phyloP scores from a whole-genome alignment of 2,329 filamentous ascomycete genomes.

The Aspergillus sojae region DNA sequence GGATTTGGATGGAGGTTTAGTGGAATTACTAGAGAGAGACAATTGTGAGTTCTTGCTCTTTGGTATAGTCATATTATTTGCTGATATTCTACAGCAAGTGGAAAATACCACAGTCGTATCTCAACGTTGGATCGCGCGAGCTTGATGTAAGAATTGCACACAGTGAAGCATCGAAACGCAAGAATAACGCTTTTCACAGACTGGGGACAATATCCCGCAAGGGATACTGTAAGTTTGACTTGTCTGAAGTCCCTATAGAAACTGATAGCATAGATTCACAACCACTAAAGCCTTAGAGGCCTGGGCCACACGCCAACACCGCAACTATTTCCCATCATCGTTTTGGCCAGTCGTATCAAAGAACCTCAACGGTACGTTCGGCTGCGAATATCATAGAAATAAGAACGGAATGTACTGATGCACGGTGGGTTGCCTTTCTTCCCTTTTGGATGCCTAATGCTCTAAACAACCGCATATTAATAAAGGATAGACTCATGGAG shows the following conservation, averaged over 20 bases:
- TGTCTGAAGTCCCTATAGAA: too few relatives aligned
- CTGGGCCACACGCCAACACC: neutral
- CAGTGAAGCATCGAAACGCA: too few relatives aligned
- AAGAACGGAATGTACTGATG: rapidly evolving
- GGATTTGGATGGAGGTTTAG: neutral
- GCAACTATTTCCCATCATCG: neutral
- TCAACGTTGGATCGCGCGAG: neutral
- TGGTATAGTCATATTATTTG: too few relatives aligned
- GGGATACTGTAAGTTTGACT: neutral
- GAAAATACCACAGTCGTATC: neutral
- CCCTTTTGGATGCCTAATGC: neutral
- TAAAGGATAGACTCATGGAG: neutral
- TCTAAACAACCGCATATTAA: neutral
- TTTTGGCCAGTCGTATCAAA: neutral
- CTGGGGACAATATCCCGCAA: neutral
- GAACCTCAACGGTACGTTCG: neutral
- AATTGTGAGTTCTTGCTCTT: neutral
- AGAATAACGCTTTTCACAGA: neutral
- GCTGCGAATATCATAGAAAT: neutral
- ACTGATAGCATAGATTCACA: neutral
- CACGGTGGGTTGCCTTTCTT: neutral
- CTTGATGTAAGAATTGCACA: neutral
- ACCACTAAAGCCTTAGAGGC: neutral
- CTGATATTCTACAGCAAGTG: neutral
- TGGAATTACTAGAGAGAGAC: neutral